Percentiles rank a stretch among this genome's conserved stretches.
These are phyloP conservation scores for Hawksworthiomyces lignivorus DNA, from an alignment of 2,329 filamentous ascomycete species.

Conservation along the genomic window DNA sequence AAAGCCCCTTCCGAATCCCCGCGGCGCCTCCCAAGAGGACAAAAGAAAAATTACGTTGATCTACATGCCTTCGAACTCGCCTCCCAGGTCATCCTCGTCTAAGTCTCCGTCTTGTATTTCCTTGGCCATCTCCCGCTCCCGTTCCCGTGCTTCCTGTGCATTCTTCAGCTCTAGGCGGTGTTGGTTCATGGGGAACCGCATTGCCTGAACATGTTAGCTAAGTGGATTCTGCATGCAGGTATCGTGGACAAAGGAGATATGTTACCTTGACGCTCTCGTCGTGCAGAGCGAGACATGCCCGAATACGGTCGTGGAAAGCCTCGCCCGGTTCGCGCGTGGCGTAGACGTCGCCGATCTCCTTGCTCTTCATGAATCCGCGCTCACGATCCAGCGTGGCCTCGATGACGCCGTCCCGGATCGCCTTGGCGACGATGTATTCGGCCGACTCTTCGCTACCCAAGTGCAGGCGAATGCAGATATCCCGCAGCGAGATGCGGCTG, in stretches of 20 bases:
- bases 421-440: constrained; percentile 98
- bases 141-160: constrained; percentile 92
- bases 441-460: constrained; percentile 94
- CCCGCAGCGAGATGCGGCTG: constrained; percentile 90
- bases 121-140: constrained; percentile 94
- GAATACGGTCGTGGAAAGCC: constrained; percentile 94
- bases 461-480: constrained; percentile 93
- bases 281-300: constrained; percentile 81
- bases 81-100: constrained; percentile 91
- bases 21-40: constrained; percentile 3
- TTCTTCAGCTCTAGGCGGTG: constrained; percentile 96
- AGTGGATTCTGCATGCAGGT: constrained; percentile 12
- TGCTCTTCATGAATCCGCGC: constrained; percentile 96
- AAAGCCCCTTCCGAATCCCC: constrained; percentile 3
- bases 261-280: constrained; percentile 96
- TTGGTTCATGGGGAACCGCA: constrained; percentile 99
- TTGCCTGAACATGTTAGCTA: constrained; percentile 53
- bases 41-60: neutral
- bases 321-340: constrained; percentile 92
- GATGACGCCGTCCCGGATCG: constrained; percentile 93
- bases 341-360: constrained; percentile 92
- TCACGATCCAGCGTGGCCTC: constrained; percentile 92
- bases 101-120: constrained; percentile 97
- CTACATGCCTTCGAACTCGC: constrained; percentile 95
- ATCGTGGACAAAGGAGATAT: no score